phyloP scores from a whole-genome alignment of 1,284 basidiomycete genomes.

The Chalciporus sp. region DNA sequence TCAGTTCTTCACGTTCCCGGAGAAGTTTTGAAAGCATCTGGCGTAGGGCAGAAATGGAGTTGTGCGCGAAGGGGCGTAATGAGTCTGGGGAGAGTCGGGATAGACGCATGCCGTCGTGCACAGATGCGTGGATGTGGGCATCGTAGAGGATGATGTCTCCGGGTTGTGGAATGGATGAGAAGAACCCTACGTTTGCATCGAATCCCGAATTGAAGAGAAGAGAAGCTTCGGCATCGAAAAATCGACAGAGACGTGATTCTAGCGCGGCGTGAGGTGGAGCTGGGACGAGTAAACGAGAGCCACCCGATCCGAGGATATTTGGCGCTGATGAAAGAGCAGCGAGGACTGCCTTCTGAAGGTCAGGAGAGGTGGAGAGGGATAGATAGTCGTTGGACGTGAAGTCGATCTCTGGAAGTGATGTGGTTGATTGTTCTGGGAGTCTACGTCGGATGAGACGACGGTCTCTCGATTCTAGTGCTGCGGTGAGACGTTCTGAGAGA shows the following conservation, averaged over 20 bases:
- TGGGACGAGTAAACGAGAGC: conserved; percentile 89
- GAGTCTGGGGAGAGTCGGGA: conserved; percentile 52
- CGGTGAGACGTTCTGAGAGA: conserved; percentile 42
- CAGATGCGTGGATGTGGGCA: conserved; percentile 89
- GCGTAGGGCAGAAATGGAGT: conserved; percentile 59
- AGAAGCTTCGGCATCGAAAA: conserved; percentile 69
- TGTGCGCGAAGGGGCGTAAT: conserved; percentile 70
- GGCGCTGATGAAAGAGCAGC: conserved; percentile 51
- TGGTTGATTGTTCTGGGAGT: conserved; percentile 43
- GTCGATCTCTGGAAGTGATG: conserved; percentile 49
- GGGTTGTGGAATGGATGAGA: conserved; percentile 79
- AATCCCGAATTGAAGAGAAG: conserved; percentile 95
- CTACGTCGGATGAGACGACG: conserved; percentile 62
- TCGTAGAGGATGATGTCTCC: conserved; percentile 86
- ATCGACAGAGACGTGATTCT: conserved; percentile 64
- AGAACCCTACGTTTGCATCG: conserved; percentile 92
- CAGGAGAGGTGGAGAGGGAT: conserved; percentile 68
- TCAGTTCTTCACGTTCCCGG: conserved; percentile 39
- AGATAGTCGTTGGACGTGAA: conserved; percentile 96
- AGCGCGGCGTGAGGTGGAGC: conserved; percentile 66
- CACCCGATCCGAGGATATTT: conserved; percentile 84
- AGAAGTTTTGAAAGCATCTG: conserved; percentile 45
- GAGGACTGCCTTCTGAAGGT: conserved; percentile 63
- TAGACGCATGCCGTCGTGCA: conserved; percentile 86
- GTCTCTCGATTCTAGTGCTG: conserved; percentile 64